Percentiles rank a stretch among this genome's conserved stretches.
These are phyloP conservation scores for Oryza longistaminata DNA, from an alignment of 176 grass and related monocot species.

Conservation along the genomic window DNA sequence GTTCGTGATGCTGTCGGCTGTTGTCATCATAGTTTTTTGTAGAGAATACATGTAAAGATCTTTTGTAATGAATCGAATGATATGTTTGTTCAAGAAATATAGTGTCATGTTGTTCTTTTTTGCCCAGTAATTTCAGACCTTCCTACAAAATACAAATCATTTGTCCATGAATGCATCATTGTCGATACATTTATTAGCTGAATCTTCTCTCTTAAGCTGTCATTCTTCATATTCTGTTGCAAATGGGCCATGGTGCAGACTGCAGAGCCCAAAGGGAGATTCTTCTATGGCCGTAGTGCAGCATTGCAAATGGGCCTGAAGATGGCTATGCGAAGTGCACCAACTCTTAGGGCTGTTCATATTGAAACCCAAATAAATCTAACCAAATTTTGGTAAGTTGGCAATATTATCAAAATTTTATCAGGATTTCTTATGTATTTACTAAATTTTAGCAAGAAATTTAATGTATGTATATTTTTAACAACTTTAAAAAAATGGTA, in stretches of 20 bases:
- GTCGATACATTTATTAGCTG: background rate
- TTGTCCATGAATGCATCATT: background rate
- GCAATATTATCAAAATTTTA: no score
- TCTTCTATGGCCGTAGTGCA: background rate
- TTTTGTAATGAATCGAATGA: constrained; percentile 51
- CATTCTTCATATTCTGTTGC: background rate
- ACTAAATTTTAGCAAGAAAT: no score
- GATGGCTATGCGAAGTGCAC: no score
- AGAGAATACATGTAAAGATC: constrained; percentile 89
- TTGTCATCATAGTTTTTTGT: constrained; percentile 66
- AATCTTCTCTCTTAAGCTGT: background rate
- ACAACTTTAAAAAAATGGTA: no score
- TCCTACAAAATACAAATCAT: background rate
- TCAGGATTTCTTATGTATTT: no score
- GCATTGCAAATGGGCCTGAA: background rate
- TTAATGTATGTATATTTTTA: no score
- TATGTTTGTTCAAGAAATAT: constrained; percentile 64
- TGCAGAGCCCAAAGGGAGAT: no score
- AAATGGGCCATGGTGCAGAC: background rate
- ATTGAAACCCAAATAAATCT: no score
- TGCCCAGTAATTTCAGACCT: background rate
- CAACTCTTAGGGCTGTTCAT: no score
- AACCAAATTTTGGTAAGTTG: no score
- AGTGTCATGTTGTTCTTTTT: constrained; percentile 33
- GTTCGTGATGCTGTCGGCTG: constrained; percentile 41